Evolutionary conservation across 2,329 filamentous ascomycete genomes (phyloP), one percentile per base, ranked within the genome.

Genomic region (Aspergillus caelatus): DNA sequence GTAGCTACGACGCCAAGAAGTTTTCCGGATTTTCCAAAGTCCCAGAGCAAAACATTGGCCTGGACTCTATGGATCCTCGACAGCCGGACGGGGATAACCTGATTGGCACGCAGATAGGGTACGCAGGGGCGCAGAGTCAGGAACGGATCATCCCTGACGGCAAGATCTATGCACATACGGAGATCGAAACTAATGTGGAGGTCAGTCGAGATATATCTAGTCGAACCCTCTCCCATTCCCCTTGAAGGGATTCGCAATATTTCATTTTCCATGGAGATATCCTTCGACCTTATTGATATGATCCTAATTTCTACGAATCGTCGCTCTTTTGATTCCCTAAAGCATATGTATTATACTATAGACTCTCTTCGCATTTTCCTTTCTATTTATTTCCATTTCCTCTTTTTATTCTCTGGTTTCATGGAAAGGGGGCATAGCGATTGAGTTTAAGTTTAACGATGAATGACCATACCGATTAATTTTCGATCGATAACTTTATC

Each of bases 131-230:
- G 65, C 67, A 48, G 19, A 75, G 74, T 23, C 67, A 75, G 28
- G 74, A 76, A 48, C 62, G 72, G 4, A 75, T 76, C 26, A 70
- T 75, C 23, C 74, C 73, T 8, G 61, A 73, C 3, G 73, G 73
- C 14, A 75, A 71, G 65, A 76, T 76, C 45, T 70, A 69, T 30
- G 64, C 73, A 3, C 71, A 71, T 34, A 76, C 74, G 9, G 68
- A 75, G 63, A 75, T 76, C 34, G 69, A 74, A 54, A 75, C 72
- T n/a, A 75, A 70, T 11, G 65, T 75, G 2, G 72, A 75, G 60
- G 59, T 68, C 19, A 67, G 65, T 56, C 52, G 60, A 11, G 62
- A 65, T 10, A 14, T 9, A 8, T 10, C 14, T 19, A 10, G 26
- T 36, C 52, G 19, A 11, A 34, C 52, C 12, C 14, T n/a, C 5